Evolutionary conservation across 176 grass and related monocot species (phyloP), one percentile per base, ranked within the genome.

Genomic region (Aegilops longissima): DNA sequence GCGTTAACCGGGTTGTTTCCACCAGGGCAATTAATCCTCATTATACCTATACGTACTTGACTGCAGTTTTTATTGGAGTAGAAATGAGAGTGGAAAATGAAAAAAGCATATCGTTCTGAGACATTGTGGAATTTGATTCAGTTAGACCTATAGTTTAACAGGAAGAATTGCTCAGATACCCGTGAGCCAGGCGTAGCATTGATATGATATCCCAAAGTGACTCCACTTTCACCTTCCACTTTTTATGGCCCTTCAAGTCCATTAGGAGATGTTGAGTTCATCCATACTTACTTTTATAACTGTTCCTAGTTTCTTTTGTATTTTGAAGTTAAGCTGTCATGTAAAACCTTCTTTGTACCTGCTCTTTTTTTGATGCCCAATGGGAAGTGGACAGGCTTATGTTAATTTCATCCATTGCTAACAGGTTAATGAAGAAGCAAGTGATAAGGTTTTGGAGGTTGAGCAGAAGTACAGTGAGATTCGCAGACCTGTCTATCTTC

Each of bases 401-500:
- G 75, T 3, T 81, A 70, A 31, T 70, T 76, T 56, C 51, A 40
- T 79, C 67, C 58, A 82, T 78, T 87, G 29, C 42, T 80, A 20
- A 86, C 93, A 99, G 97, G 90, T 99, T 62, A 96, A 99, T 82
- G 94, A 93, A 83, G 94, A 91, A 89, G 97, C 94, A 83, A 96
- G 89, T 89, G 94, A 94, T 66, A 94, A 99, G 80, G 89, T 96
- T 80, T 90, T 99, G 76, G 97, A 94, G 85, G 88, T 99, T 40
- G 97, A 96, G 85, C 92, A 96, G 66, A 99, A 94, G 49, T 99
- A 96, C 87, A 99, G 92, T 81, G 97, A 96, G 85, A 80, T 96
- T 47, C 93, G 94, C 31, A 93, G 90, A 93, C 97, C 97, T 85
- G 92, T 96, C 61, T 96, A 94, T 69, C 58, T 84, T 74, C 91